Percentiles rank a stretch among this genome's conserved stretches.
Evolutionary conservation across 768 basidiomycete genomes (phyloP).

Genomic region (Kwoniella sp.): DNA sequence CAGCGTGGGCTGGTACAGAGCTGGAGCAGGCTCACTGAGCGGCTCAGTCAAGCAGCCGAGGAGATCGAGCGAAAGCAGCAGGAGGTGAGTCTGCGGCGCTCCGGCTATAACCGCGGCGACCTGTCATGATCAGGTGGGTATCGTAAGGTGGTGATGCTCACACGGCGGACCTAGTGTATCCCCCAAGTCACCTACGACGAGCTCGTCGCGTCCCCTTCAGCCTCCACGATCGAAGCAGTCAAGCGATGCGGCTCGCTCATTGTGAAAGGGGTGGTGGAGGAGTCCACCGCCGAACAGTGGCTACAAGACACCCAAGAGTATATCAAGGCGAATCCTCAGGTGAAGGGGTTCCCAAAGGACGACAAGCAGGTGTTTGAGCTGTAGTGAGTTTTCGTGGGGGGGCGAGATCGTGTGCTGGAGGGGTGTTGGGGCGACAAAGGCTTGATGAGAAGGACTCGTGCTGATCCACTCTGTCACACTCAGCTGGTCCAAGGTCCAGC

Average conservation of each 20-base stretch:
- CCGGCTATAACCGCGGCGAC: background rate
- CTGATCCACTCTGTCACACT: background rate
- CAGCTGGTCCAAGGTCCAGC: constrained; percentile 60
- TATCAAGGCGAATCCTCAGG: constrained; percentile 33
- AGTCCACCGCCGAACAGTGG: constrained; percentile 45
- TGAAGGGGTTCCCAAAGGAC: constrained; percentile 59
- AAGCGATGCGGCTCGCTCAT: constrained; percentile 59
- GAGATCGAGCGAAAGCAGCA: constrained; percentile 56
- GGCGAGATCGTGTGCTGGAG: background rate
- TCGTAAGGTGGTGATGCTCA: background rate
- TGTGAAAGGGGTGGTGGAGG: constrained; percentile 58
- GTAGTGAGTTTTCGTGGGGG: constrained; percentile 52
- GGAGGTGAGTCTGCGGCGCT: constrained; percentile 50
- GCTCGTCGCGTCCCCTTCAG: constrained; percentile 12
- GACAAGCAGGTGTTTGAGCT: constrained; percentile 71
- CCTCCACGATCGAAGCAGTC: constrained; percentile 48
- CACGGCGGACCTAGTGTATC: constrained; percentile 49
- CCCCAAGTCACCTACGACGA: constrained; percentile 51
- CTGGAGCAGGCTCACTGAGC: constrained; percentile 26
- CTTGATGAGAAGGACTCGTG: no score
- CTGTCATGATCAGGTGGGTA: no score
- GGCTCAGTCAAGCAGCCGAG: constrained; percentile 49
- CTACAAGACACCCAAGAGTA: constrained; percentile 53
- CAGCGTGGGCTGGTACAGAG: constrained; percentile 24
- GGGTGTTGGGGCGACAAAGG: no score